Evolutionary conservation across 2,329 filamentous ascomycete species (phyloP), one percentile per base, ranked within the genome.

Genomic region (Diaporthe capsici): DNA sequence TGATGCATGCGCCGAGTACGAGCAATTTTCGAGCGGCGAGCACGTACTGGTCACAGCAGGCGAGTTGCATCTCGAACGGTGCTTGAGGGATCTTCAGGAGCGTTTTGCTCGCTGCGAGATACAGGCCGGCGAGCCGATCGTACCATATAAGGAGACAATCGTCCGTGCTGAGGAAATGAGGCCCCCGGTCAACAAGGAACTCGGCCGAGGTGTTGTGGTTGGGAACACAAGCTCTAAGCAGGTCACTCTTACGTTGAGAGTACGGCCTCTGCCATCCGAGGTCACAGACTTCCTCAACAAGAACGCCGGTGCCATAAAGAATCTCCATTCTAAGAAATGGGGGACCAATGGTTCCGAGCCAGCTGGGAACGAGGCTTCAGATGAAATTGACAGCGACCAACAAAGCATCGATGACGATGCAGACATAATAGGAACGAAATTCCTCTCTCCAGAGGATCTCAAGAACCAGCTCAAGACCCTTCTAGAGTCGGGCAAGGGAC

Each of bases 11-110:
- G 97, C 96, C 20, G 93, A 98, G 82, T 99, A 99, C 80, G 96
- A 98, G 82, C 95, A 98, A 70, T 93, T 98, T 71, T 90, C 93
- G 74, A 98, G 93, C 79, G 97, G 97, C 74, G 97, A 99, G 85
- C 97, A 99, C 83, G 97, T 99, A 57, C 91, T 99, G 31, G 85
- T 98, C 51, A 98, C 97, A 0, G 97, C 97, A 8, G 97, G 97
- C 72, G 97, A 99, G 84, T 83, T 99, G 79, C 97, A 99, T 85
- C 88, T 99, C 4, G 97, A 99, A 84, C 90, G 97, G 74, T 99
- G 97, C 82, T 84, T 99, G 76, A 98, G 97, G 72, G 97, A 99
- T 86, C 88, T 99, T 37, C 91, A 95, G 77, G 97, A 99, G 82
- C 90, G 97, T 7, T 99, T 98, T 82, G 96, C 97, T 8, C 93